Evolutionary conservation across 352 stramenopile species (phyloP).

Genomic region (Pythium monospermum): DNA sequence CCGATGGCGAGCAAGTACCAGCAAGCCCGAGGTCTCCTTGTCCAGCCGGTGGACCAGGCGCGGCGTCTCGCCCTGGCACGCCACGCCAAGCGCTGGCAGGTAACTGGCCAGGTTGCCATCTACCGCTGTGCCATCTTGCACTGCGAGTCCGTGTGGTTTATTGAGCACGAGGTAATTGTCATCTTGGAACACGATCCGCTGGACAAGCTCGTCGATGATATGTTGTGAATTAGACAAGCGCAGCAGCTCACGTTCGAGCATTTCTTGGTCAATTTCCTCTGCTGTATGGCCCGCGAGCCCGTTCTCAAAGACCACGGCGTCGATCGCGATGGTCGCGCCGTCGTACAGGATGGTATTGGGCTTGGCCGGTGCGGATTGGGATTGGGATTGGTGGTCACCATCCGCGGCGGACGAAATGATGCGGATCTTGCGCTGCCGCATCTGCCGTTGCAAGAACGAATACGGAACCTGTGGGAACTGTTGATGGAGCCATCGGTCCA

Average conservation of each 20-base stretch:
- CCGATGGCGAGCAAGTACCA: constrained; percentile 61
- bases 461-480: constrained; percentile 50
- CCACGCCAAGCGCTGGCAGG: constrained; percentile 32
- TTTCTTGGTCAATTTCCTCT: neutral
- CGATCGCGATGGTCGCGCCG: constrained; percentile 45
- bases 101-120: constrained; percentile 39
- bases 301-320: constrained; percentile 37
- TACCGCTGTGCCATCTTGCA: constrained; percentile 48
- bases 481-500: constrained; percentile 58
- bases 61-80: constrained; percentile 21
- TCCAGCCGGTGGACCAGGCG: constrained; percentile 67
- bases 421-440: constrained; percentile 68
- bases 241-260: neutral
- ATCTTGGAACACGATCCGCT: constrained; percentile 43
- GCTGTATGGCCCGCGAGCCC: neutral
- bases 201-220: constrained; percentile 24
- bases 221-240: no score
- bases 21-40: constrained; percentile 59
- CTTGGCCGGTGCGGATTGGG: constrained; percentile 5
- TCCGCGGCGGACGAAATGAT: constrained; percentile 17
- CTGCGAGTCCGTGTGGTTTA: constrained; percentile 64
- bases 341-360: constrained; percentile 33
- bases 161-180: constrained; percentile 59
- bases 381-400: neutral
- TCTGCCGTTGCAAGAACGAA: constrained; percentile 54